Conservation (phyloP, 106 monocot species). For the Acorus gramineus region DNA sequence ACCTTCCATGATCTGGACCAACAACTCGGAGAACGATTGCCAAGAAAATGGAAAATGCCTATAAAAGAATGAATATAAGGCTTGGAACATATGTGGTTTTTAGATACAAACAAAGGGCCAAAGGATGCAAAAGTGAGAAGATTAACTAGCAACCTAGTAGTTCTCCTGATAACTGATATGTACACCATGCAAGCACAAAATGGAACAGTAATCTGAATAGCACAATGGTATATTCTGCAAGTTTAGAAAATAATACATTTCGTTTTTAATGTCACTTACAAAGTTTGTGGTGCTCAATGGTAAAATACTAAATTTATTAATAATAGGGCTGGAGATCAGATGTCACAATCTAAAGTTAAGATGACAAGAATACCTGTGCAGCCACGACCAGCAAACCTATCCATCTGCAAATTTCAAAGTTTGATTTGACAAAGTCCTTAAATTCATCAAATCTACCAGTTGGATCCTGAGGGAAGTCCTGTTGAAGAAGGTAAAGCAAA, state of each 20-base stretch:
- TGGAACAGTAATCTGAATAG: too few relatives aligned
- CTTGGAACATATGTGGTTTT: not conserved
- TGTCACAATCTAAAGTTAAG: not conserved
- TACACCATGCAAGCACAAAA: too few relatives aligned
- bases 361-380: slow-evolving; percentile 48
- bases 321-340: too few relatives aligned
- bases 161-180: too few relatives aligned
- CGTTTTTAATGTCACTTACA: too few relatives aligned
- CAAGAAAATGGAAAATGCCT: slow-evolving; percentile 54
- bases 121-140: too few relatives aligned
- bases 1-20: slow-evolving; percentile 38
- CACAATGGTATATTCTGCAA: too few relatives aligned
- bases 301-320: too few relatives aligned
- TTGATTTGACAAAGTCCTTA: slow-evolving; percentile 58
- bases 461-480: slow-evolving; percentile 78
- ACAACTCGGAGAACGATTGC: slow-evolving; percentile 57
- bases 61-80: slow-evolving; percentile 1
- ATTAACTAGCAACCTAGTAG: too few relatives aligned
- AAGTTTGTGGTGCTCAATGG: too few relatives aligned
- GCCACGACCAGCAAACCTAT: slow-evolving; percentile 46
- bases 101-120: not conserved
- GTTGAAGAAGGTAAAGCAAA: not conserved
- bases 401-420: slow-evolving; percentile 81
- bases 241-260: too few relatives aligned
- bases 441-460: slow-evolving; percentile 73